Base-by-base conservation (phyloP, 495 filamentous ascomycete species). In the Talaromyces liani region DNA sequence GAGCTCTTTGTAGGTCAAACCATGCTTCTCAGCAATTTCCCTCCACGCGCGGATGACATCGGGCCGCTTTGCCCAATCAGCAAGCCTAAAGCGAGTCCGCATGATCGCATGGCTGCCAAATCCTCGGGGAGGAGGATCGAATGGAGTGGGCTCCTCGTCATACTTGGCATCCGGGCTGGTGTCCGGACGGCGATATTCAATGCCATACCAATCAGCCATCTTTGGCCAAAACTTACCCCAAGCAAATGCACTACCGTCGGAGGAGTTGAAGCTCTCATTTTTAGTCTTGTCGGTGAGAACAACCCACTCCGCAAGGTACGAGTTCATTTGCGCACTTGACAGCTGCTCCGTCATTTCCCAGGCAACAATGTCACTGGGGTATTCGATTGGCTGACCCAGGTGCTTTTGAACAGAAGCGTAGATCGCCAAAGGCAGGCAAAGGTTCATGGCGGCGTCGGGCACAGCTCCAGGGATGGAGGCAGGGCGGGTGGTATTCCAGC, bases 401-500 rank as follows among this genome's bases (percentile, higher is more conserved):
- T 71, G 65, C 12, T 65, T 67, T 61, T 71, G 67, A 12, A 83
- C 73, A 0, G 78, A 65, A 0, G 73, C 76, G 66, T 80, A 83
- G 27, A 84, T 66, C 16, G 74, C 80, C 2, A 84, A 64, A 1
- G 75, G 75, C 59, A 73, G 71, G 8, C 73, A 64, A 34, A 74
- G 67, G 63, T 83, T 84, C 70, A 84, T 77, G 16, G 74, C 69
- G 4, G 74, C 76, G 60, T 79, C 74, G 10, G 67, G 69, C 10
- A 79, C 79, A 0, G 80, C 78, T 47, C 82, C 80, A 60, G 80
- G 58, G 62, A 84, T 80, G 61, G 71, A 80, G 2, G 71, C 71
- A 2, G 80, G 81, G 58, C 76, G 72, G 4, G 68, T 70, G 25
- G 79, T 70, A 61, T 68, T 77, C 72, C 73, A 80, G 36, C 61